Percentiles rank a stretch among this genome's conserved stretches.
phyloP scores from a whole-genome alignment of 2,329 filamentous ascomycete species.

The Microsporum ferrugineum region DNA sequence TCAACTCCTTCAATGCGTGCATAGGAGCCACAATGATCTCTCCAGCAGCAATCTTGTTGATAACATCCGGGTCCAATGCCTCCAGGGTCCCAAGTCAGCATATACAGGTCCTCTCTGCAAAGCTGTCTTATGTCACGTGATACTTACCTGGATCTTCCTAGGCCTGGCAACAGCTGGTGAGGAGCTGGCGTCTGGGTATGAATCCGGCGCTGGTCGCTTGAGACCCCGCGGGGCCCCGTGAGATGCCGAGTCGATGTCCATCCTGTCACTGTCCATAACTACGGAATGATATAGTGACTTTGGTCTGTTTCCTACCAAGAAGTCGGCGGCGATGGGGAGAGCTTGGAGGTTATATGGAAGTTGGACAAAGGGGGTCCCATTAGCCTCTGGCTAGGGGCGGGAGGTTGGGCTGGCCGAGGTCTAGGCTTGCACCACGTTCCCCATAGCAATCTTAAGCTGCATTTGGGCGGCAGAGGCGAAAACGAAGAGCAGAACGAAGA shows the following conservation, averaged over 20 bases:
- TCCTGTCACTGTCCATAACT: slow-evolving; percentile 23
- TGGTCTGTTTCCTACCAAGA: not conserved
- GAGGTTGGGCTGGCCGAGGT: slow-evolving; percentile 1
- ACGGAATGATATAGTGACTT: too few relatives aligned
- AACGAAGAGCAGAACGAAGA: not conserved
- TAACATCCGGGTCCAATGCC: slow-evolving; percentile 81
- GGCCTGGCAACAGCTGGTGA: slow-evolving; percentile 29
- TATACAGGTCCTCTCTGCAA: not conserved
- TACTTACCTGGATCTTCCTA: slow-evolving; percentile 39
- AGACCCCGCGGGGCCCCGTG: slow-evolving; percentile 26
- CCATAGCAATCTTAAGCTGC: not conserved
- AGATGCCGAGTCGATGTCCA: slow-evolving; percentile 32
- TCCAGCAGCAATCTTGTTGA: slow-evolving; percentile 96
- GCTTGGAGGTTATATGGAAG: not conserved
- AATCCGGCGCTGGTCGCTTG: slow-evolving; percentile 42
- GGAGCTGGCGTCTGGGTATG: slow-evolving; percentile 19
- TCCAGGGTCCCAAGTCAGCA: slow-evolving; percentile 26
- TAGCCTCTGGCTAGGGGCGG: slow-evolving; percentile 1
- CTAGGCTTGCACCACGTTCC: slow-evolving; percentile 4
- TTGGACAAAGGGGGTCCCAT: not conserved
- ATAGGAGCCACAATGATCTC: slow-evolving; percentile 97
- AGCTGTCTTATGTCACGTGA: slow-evolving; percentile 13
- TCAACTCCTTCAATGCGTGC: slow-evolving; percentile 88
- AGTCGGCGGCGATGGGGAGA: not conserved
- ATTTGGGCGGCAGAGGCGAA: not conserved